These are phyloP conservation scores for Fusarium tuaranense DNA, from an alignment of 2,329 filamentous ascomycete genomes.

Conservation along the genomic window DNA sequence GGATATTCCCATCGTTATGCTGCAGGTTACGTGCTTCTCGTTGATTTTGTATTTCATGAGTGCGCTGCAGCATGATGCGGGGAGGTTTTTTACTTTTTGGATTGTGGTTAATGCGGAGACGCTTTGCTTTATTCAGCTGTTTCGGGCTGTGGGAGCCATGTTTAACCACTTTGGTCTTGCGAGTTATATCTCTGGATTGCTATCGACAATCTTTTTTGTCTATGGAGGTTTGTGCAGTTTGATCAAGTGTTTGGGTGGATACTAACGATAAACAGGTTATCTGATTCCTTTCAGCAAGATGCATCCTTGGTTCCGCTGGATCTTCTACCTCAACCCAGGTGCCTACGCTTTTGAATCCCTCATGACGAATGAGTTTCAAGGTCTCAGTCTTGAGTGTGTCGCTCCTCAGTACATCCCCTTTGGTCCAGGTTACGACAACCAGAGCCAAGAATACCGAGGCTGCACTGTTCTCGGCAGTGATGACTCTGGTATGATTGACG, in stretches of 20 bases:
- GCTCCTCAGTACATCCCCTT: conserved; percentile 66
- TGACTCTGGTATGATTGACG: conserved; percentile 58
- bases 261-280: conserved; percentile 54
- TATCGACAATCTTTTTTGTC: conserved; percentile 46
- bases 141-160: conserved; percentile 74
- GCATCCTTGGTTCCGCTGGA: conserved; percentile 62
- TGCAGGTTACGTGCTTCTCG: conserved; percentile 65
- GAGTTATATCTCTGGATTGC: conserved; percentile 40
- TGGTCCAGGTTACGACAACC: conserved; percentile 50
- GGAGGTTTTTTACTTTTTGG: conserved; percentile 71
- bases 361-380: conserved; percentile 69
- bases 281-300: conserved; percentile 60
- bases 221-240: conserved; percentile 41
- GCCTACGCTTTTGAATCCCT: conserved; percentile 73
- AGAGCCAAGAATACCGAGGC: conserved; percentile 53
- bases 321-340: conserved; percentile 65
- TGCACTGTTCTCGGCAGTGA: conserved; percentile 63
- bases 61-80: conserved; percentile 42
- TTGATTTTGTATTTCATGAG: conserved; percentile 51
- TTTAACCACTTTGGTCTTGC: conserved; percentile 60
- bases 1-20: conserved; percentile 59
- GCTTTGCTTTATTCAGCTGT: conserved; percentile 71
- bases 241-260: conserved; percentile 13
- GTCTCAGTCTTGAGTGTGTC: conserved; percentile 67
- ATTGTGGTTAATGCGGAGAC: conserved; percentile 71